Base-by-base conservation (phyloP, 192 early-diverging fungal genomes). In the Dimargaris verticillata region DNA sequence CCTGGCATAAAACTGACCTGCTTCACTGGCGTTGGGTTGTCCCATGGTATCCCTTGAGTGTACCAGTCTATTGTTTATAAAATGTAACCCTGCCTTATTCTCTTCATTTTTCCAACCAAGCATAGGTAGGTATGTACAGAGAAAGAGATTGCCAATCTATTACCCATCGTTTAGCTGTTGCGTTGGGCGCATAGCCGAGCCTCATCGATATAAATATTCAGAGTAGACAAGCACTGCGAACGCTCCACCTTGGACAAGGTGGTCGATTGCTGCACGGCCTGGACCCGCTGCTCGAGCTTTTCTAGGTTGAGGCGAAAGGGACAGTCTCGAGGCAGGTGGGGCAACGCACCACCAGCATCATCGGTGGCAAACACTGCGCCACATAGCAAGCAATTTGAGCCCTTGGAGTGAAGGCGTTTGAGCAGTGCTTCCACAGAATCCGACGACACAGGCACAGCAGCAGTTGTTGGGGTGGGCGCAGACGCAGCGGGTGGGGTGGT, bases 261-360 rank as follows among this genome's bases (percentile, higher is more conserved):
- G 18, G 18, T n/a, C 22, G 20, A 20, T 26, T n/a, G 13, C 49
- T 51, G 22, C 49, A 51, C 22, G 18, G 49, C 49, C 49, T 51
- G 11, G 49, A n/a, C 49, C 49, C 49, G 49, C 49, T 51, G 49
- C n/a, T 51, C 49, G 22, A 51, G 26, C 3, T 51, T 20, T 51
- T 20, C 49, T 0, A 51, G 22, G 26, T 51, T 51, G 49, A 9
- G 20, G n/a, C 49, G 49, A 11, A 51, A n/a, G 22, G 49, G 49
- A 3, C 49, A 51, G 20, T 51, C 26, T 11, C 49, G 49, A 51
- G 49, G 49, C 18, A 18, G 26, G 49, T 51, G 49, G 18, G 22
- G 49, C 11, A 20, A 20, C n/a, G 49, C 26, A 25, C 22, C 49
- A 25, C 26, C 18, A n/a, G 49, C 26, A 51, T 20, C 20, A 10